Conservation (phyloP, 2,329 filamentous ascomycete species). For the Diaporthe velutina region DNA sequence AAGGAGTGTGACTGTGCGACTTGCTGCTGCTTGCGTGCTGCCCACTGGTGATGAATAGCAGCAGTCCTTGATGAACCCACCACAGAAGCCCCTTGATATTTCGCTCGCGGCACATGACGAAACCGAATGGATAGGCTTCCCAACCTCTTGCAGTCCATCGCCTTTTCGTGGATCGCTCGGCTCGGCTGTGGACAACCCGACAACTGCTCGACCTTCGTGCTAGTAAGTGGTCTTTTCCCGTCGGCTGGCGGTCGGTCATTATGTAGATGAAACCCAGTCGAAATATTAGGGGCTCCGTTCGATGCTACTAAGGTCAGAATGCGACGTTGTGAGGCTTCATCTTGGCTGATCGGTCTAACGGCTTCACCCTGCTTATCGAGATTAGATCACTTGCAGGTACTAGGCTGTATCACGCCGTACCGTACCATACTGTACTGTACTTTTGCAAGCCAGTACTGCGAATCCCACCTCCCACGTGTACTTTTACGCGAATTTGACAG, state of each 20-base stretch:
- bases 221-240: slow-evolving; percentile 9
- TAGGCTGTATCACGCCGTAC: not conserved
- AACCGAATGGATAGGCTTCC: slow-evolving; percentile 15
- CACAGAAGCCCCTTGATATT: slow-evolving; percentile 24
- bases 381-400: slow-evolving; percentile 26
- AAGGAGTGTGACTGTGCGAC: slow-evolving; percentile 7
- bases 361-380: slow-evolving; percentile 19
- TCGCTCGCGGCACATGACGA: slow-evolving; percentile 25
- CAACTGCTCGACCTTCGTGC: not conserved
- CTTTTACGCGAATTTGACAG: not conserved
- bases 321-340: slow-evolving; percentile 28
- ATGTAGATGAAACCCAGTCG: slow-evolving; percentile 36
- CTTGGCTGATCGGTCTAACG: slow-evolving; percentile 12
- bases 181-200: slow-evolving; percentile 18
- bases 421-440: not conserved
- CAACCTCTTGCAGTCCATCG: not conserved
- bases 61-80: slow-evolving; percentile 21
- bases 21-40: not conserved
- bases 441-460: not conserved
- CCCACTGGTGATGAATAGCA: not conserved
- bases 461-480: slow-evolving; percentile 19
- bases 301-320: slow-evolving; percentile 17
- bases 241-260: not conserved
- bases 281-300: slow-evolving; percentile 28
- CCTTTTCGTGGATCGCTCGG: slow-evolving; percentile 1